Evolutionary conservation across 352 stramenopile species (phyloP).

Genomic region (Nothophytophthora sp.): DNA sequence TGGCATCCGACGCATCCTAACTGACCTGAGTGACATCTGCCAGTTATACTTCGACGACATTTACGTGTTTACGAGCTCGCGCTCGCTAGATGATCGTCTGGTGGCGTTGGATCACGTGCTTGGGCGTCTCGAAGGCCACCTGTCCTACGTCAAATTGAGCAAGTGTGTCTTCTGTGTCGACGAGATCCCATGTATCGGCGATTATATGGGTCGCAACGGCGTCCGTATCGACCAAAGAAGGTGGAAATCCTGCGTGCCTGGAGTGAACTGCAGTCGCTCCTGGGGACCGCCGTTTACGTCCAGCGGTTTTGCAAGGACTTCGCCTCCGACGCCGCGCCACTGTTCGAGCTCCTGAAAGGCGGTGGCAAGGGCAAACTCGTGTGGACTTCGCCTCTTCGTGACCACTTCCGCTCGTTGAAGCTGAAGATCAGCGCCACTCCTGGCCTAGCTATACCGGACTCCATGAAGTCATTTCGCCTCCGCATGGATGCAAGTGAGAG

Average conservation of each 20-base stretch:
- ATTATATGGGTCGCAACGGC: conserved; percentile 17
- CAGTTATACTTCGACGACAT: conserved; percentile 12
- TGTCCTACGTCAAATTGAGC: conserved; percentile 22
- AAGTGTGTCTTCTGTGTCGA: conserved; percentile 21
- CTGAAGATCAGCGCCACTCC: background rate
- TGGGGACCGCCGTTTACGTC: conserved; percentile 10
- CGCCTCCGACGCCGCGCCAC: conserved; percentile 4
- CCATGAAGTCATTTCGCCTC: background rate
- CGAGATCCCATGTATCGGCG: conserved; percentile 27
- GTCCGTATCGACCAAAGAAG: conserved; percentile 19
- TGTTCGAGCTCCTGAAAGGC: conserved; percentile 13
- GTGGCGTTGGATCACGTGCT: conserved; percentile 11
- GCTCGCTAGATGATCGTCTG: conserved; percentile 6
- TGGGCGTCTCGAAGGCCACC: background rate
- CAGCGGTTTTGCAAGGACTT: conserved; percentile 12
- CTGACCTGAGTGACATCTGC: conserved; percentile 9
- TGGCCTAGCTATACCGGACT: conserved; percentile 6
- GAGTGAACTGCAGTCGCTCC: conserved; percentile 10
- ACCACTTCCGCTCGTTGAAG: conserved; percentile 4
- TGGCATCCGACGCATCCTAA: conserved; percentile 8
- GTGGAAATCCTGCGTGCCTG: conserved; percentile 6
- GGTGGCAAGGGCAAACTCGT: background rate
- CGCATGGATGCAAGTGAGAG: conserved; percentile 12
- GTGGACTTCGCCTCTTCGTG: background rate
- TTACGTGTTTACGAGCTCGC: conserved; percentile 10